phyloP scores from a whole-genome alignment of 495 filamentous ascomycete genomes.

The Pyronema domesticum region DNA sequence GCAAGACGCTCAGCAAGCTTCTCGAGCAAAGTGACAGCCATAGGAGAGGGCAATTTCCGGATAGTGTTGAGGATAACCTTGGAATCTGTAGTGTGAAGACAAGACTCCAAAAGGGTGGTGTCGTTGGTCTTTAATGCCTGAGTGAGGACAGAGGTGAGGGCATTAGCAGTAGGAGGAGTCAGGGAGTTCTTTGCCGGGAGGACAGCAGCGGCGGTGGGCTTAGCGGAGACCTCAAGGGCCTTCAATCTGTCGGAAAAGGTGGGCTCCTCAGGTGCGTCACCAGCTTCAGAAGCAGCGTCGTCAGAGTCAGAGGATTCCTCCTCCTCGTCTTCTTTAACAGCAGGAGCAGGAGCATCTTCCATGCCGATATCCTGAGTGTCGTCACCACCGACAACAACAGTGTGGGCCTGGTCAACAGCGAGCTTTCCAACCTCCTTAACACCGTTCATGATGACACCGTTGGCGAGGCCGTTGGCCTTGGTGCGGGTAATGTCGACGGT shows the following conservation, averaged over 20 bases:
- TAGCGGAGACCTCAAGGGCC: constrained; percentile 43
- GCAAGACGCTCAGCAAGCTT: constrained; percentile 77
- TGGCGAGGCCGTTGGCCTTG: constrained; percentile 30
- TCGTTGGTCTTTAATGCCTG: constrained; percentile 90
- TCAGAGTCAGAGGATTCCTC: constrained; percentile 26
- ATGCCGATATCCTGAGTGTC: constrained; percentile 29
- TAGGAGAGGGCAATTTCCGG: constrained; percentile 66
- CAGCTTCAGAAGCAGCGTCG: constrained; percentile 28
- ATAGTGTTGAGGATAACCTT: constrained; percentile 69
- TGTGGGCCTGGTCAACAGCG: constrained; percentile 56
- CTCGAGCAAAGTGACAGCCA: constrained; percentile 59
- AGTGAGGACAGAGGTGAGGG: constrained; percentile 72
- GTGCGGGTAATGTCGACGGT: constrained; percentile 31
- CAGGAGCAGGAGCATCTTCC: constrained; percentile 34
- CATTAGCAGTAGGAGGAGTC: constrained; percentile 55
- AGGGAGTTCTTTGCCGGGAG: constrained; percentile 24
- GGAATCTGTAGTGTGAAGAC: constrained; percentile 60
- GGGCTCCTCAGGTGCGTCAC: constrained; percentile 39
- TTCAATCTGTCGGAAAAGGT: constrained; percentile 78
- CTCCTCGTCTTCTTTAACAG: constrained; percentile 27
- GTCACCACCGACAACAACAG: constrained; percentile 37
- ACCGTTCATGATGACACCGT: constrained; percentile 35
- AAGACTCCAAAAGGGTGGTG: constrained; percentile 69
- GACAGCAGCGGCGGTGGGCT: constrained; percentile 37
- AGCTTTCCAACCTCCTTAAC: constrained; percentile 40